Evolutionary conservation across 2,329 filamentous ascomycete species (phyloP), one percentile per base, ranked within the genome.

Genomic region (Phialophora verrucosa): DNA sequence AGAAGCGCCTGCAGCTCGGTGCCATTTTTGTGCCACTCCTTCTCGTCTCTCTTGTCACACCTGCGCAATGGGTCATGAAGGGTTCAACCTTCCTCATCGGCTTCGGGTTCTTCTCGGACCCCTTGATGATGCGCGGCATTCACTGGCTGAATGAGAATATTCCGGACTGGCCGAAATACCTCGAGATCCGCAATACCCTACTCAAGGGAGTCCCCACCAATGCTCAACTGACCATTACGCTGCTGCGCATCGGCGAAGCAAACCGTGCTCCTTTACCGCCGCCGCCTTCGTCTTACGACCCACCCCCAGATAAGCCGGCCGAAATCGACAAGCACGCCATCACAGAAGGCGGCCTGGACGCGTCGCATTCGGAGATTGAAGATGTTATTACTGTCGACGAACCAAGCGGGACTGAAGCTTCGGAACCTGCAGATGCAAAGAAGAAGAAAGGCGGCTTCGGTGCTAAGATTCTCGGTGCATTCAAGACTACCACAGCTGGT

Each of bases 141-240:
- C 76, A 78, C 12, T 85, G 86, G 71, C 68, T 80, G 62, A 79
- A 79, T 63, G 72, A 71, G 7, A 78, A 76, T 6, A 84, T 88
- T 71, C 91, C 91, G 0, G 81, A 88, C 71, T 95, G 91, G 91
- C 84, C 91, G 73, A 91, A 90, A 71, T 81, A 92, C 6, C 81
- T 94, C 17, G 88, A 93, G 73, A 78, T 92, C 11, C 85, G 90
- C 66, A 92, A 81, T 70, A 92, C 90, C 0, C 76, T 95, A 1
- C 85, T 96, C 59, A 91, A 90, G 74, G 91, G 91, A 2, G 88
- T 95, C 0, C 92, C 92, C 0, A 96, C 92, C 1, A 95, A 96
- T 74, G 91, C 91, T 3, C 92, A 96, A 74, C 85, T 96, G 20
- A 88, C 91, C 0, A 81, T 96, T 31, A 96, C 92, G 0, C 83